Base-by-base conservation (phyloP, 1,284 basidiomycete species). In the Ceratobasidium papillatum region DNA sequence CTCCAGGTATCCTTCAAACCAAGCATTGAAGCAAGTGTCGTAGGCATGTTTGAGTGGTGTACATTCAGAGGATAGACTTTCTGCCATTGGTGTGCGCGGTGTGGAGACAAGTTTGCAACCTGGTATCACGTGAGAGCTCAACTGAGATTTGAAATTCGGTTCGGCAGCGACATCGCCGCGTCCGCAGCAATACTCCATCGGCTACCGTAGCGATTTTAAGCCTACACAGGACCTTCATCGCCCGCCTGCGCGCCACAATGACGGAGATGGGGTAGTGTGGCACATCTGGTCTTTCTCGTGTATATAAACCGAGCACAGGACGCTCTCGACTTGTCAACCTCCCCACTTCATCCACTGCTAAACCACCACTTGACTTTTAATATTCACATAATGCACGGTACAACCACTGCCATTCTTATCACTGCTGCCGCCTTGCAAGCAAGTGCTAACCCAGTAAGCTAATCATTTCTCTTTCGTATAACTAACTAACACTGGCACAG, bases 1-100 rank as follows among this genome's bases (percentile, higher is more conserved):
- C 80, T 94, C 92, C 41, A 98, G 89, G 81, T 98, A 98, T 27
- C 94, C 94, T 81, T 96, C 94, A 80, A 98, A 96, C 96, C 96
- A 98, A 7, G 91, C 89, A 80, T 98, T 97, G 85, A 98, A 98
- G 85, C 96, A 98, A 0, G 91, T 84, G 82, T 98, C 96, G 82
- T 98, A 98, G 75, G 89, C 86, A 76, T 91, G 90, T 81, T 98
- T 98, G 74, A 96, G 86, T 0, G 93, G 91, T 2, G 96, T 98
- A 83, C 96, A 98, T 83, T 91, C 87, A 0, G 89, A 84, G 2
- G 92, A 88, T 34, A 97, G 85, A 79, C 90, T 91, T 77, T 89
- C 85, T 1, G 91, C 88, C 91, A 93, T 92, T 62, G 76, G 12
- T 71, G 19, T 14, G 22, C 30, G 9, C 62, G 76, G 12, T 71